Conservation (phyloP, 2,329 filamentous ascomycete species). For the Chaetomium olivaceum region DNA sequence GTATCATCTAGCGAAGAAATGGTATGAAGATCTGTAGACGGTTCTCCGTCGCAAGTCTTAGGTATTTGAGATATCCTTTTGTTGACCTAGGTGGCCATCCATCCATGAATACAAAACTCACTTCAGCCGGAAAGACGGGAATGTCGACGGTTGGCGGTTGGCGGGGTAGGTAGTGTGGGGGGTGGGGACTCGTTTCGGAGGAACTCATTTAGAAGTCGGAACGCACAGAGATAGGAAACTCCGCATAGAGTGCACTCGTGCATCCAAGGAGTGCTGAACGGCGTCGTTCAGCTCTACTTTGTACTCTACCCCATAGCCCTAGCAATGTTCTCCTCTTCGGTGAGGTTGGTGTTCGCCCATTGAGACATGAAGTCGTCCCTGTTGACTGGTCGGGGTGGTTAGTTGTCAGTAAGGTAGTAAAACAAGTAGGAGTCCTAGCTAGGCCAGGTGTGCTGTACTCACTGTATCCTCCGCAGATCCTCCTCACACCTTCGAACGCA, state of each 20-base stretch:
- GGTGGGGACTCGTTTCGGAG: neutral
- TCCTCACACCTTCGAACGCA: slow-evolving; percentile 77
- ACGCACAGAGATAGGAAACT: neutral
- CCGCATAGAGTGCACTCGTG: neutral
- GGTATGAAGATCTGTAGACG: neutral
- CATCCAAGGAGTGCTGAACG: too few species aligned
- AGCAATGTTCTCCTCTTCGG: slow-evolving; percentile 46
- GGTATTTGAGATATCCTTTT: neutral
- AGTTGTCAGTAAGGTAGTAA: neutral
- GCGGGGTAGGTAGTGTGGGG: slow-evolving; percentile 2
- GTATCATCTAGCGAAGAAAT: neutral
- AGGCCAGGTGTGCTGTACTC: slow-evolving; percentile 43
- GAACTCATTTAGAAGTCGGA: neutral
- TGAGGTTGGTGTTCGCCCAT: slow-evolving; percentile 70
- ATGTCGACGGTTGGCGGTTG: neutral
- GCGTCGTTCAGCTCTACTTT: neutral
- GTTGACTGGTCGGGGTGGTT: slow-evolving; percentile 58
- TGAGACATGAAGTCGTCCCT: slow-evolving; percentile 79
- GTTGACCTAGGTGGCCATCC: neutral
- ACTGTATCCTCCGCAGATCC: slow-evolving; percentile 92
- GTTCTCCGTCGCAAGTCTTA: neutral
- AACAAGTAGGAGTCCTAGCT: neutral
- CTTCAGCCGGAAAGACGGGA: neutral
- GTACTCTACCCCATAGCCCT: slow-evolving; percentile 36
- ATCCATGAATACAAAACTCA: neutral